Evolutionary conservation across 2,329 filamentous ascomycete genomes (phyloP).

Genomic region (Trichoderma sp.): DNA sequence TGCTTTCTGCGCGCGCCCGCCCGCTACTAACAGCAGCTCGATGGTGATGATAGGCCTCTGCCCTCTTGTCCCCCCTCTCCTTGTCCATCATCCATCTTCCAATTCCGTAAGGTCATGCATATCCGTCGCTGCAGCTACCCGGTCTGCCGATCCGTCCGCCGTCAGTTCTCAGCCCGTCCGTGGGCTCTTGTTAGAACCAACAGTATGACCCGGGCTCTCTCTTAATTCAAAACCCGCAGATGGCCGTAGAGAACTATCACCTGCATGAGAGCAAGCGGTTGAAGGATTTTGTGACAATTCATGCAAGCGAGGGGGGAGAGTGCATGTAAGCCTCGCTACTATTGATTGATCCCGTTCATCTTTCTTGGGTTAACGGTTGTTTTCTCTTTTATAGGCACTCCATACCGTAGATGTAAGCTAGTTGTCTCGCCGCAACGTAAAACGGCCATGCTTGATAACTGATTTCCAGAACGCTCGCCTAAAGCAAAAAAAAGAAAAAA

Average conservation of each 20-base stretch:
- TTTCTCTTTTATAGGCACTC: neutral
- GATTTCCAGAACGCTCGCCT: neutral
- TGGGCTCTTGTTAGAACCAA: neutral
- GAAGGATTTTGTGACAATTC: neutral
- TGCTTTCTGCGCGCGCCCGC: neutral
- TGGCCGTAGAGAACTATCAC: neutral
- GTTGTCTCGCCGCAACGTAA: neutral
- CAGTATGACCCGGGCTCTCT: neutral
- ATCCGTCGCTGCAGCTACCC: conserved; percentile 14
- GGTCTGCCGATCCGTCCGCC: conserved; percentile 16
- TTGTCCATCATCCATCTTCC: neutral
- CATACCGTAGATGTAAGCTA: neutral
- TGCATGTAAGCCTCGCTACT: conserved; percentile 1
- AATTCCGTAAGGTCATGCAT: conserved; percentile 13
- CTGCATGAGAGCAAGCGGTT: conserved; percentile 4
- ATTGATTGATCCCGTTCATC: neutral
- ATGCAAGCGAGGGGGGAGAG: neutral
- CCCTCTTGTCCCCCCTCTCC: neutral
- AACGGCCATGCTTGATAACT: neutral
- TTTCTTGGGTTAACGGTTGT: neutral
- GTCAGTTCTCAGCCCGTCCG: conserved; percentile 5
- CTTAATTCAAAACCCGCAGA: neutral
- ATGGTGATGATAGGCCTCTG: neutral
- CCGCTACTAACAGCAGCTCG: neutral
- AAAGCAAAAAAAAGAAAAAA: neutral